Percentiles rank a stretch among this genome's conserved stretches.
phyloP scores from a whole-genome alignment of 306 rosid genomes.

The Malus sieversii region DNA sequence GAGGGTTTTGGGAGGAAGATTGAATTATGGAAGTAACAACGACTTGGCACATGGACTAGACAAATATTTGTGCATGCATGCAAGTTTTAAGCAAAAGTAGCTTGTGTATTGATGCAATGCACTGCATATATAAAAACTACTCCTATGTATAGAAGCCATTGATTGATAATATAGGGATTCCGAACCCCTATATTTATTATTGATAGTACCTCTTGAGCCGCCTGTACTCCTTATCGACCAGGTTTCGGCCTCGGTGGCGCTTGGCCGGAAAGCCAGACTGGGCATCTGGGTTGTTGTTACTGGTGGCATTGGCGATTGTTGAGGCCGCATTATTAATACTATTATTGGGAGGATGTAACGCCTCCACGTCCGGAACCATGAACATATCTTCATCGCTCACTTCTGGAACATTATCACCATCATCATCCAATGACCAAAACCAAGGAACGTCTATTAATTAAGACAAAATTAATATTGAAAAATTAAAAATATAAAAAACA shows the following conservation, averaged over 20 bases:
- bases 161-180: neutral
- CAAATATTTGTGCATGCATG: neutral
- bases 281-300: neutral
- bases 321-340: neutral
- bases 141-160: neutral
- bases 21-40: no score
- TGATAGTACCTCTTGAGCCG: slow-evolving; percentile 50
- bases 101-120: no score
- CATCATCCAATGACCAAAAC: slow-evolving; percentile 1
- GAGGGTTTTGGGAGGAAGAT: no score
- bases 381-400: slow-evolving; percentile 64
- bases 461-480: neutral
- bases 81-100: neutral
- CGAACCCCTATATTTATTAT: neutral
- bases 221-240: slow-evolving; percentile 46
- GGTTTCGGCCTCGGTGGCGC: slow-evolving; percentile 53
- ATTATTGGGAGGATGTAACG: neutral
- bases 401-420: slow-evolving; percentile 16
- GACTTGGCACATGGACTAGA: no score
- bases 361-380: slow-evolving; percentile 55
- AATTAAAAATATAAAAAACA: neutral
- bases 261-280: slow-evolving; percentile 20
- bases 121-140: neutral
- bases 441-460: slow-evolving; percentile 14
- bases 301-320: neutral